Evolutionary conservation across 805 yeast genomes (phyloP), one percentile per base, ranked within the genome.

Genomic region (Komagataella kurtzmanii): DNA sequence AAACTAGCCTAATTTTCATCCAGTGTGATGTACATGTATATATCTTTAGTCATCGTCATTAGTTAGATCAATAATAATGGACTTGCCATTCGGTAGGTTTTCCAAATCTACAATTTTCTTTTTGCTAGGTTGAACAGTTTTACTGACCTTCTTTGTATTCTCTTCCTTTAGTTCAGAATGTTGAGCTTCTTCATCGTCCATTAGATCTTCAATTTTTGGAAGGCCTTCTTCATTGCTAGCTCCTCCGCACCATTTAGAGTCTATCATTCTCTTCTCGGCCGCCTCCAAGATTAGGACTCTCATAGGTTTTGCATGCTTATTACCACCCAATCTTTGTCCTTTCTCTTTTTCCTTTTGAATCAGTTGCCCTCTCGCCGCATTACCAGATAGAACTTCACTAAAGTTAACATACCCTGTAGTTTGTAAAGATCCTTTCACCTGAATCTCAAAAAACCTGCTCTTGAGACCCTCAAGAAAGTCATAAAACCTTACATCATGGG

Each of bases 401-500:
- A 72, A 71, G 50, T 82, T 74, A 7, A 75, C 65, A 56, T 76
- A 80, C 7, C 76, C 77, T 14, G 76, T 72, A 1, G 72, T 69
- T 1, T 61, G 58, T 44, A 69, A 69, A 4, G 78, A 70, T 0
- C 75, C 74, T 24, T 68, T 66, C 45, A 66, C 54, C 56, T 73
- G 74, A 46, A 75, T 60, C 7, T 69, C 66, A 50, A 71, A 72
- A 58, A 67, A 80, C 58, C 84, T 67, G 5, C 68, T 69, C 52
- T 75, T 77, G 45, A 85, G 69, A 54, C 76, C 79, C 51, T 85
- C 91, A 56, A 88, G 64, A 50, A 74, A 73, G 50, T 68, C 68
- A 61, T 87, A 87, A 61, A 91, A 91, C 53, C 66, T 67, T 2
- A 68, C 75, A 67, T 91, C 84, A 61, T 91, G 98, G 0, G 95